A percentile compares a stretch with the other conserved stretches of the same genome.
Evolutionary conservation across 345 rosid genomes (phyloP).

Genomic region (Nephelium lappaceum): DNA sequence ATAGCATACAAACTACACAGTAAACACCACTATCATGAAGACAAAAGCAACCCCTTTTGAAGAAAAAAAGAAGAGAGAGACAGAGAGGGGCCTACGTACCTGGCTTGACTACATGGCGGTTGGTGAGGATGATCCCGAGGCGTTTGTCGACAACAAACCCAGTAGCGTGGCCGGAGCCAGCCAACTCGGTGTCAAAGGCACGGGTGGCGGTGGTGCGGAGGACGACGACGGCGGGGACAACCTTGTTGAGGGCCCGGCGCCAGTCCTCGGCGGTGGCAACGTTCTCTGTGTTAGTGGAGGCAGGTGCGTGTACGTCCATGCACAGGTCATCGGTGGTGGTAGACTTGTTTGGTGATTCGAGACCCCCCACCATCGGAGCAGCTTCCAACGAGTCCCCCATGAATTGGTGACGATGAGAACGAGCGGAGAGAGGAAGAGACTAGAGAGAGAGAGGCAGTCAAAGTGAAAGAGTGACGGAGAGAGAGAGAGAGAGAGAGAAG

Average conservation of each 20-base stretch:
- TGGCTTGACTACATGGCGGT: conserved; percentile 94
- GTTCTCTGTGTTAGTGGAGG: conserved; percentile 47
- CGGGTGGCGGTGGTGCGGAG: conserved; percentile 83
- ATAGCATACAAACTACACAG: no score
- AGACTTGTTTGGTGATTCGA: no score
- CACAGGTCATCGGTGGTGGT: conserved; percentile 59
- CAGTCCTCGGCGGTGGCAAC: conserved; percentile 83
- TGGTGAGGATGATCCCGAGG: conserved; percentile 92
- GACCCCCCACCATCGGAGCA: neutral
- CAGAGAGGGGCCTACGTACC: conserved; percentile 41
- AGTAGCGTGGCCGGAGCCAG: conserved; percentile 79
- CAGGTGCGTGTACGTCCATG: conserved; percentile 52
- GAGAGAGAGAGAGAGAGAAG: no score
- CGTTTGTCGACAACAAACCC: conserved; percentile 90
- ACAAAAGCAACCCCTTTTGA: no score
- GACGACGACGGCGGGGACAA: conserved; percentile 91
- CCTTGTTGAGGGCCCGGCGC: conserved; percentile 68
- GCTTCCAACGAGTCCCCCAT: conserved; percentile 59
- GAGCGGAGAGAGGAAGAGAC: no score
- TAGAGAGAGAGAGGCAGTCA: no score
- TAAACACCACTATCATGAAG: no score
- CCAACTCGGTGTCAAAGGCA: conserved; percentile 85
- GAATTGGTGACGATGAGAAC: no score
- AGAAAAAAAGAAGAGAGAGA: neutral
- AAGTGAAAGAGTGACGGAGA: no score